These are phyloP conservation scores for Umbilicus rupestris DNA, from an alignment of 164 flowering plant genomes.

Conservation along the genomic window DNA sequence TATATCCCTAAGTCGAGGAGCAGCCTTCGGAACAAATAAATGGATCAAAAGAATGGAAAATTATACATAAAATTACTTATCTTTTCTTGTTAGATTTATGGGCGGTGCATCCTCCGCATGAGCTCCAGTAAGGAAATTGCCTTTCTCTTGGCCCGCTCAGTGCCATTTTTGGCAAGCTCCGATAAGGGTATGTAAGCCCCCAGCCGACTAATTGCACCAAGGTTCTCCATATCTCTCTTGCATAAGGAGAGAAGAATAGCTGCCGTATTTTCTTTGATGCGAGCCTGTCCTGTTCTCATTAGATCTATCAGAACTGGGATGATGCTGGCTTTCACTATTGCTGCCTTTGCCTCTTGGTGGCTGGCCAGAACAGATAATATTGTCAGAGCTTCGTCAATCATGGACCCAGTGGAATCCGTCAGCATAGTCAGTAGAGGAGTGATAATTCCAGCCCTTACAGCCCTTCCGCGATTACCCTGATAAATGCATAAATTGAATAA, in stretches of 20 bases:
- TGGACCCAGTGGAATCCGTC: constrained; percentile 40
- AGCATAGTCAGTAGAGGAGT: constrained; percentile 62
- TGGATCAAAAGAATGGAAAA: constrained; percentile 6
- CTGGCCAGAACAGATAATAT: constrained; percentile 73
- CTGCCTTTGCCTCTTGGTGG: constrained; percentile 69
- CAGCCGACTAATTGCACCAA: constrained; percentile 58
- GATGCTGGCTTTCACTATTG: constrained; percentile 59
- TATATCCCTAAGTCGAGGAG: neutral
- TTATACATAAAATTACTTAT: neutral
- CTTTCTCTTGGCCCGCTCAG: constrained; percentile 86
- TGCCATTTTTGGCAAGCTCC: constrained; percentile 61
- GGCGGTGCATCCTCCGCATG: constrained; percentile 41
- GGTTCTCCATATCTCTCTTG: constrained; percentile 69
- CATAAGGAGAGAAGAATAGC: constrained; percentile 69
- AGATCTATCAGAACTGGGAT: constrained; percentile 72
- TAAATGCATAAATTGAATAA: constrained; percentile 81
- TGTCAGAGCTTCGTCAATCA: constrained; percentile 90
- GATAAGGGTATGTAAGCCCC: constrained; percentile 69
- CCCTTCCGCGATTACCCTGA: constrained; percentile 86
- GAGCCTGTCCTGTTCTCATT: constrained; percentile 55
- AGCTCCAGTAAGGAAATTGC: constrained; percentile 71
- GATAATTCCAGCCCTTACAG: constrained; percentile 81
- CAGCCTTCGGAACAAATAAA: neutral
- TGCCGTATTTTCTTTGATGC: constrained; percentile 82
- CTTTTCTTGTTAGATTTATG: constrained; percentile 7